Base-by-base conservation (phyloP, 306 rosid genomes). In the Cucurbita ficifolia region DNA sequence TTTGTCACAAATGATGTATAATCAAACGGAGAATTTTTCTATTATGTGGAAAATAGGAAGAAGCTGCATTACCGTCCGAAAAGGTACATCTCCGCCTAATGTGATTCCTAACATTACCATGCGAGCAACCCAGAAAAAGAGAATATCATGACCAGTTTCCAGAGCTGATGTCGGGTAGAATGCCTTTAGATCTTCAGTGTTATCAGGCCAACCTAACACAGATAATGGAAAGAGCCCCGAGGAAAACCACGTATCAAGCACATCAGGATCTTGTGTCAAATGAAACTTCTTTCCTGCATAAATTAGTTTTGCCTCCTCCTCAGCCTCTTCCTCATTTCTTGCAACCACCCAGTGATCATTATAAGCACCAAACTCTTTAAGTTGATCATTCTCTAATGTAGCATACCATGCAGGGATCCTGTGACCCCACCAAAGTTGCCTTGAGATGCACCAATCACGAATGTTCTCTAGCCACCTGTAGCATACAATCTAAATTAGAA, bases 381-480 rank as follows among this genome's bases (percentile, higher is more conserved):
- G 81, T 53, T 54, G 53, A 70, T 91, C 99, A 81, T 85, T 95
- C 74, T 91, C 92, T 72, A 84, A 73, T 12, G 86, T 75, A 58
- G 84, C 90, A 75, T 91, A 94, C 97, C 97, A 94, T 33, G 97
- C 97, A 81, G 99, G 99, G 75, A 91, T 79, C 35, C 85, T 91
- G 76, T 94, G 99, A 77, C 99, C 99, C 97, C 99, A 94, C 99
- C 99, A 94, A 14, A 94, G 91, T 82, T 94, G 96, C 79, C 97
- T 86, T 76, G 96, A 94, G 83, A 94, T 74, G 80, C 97, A 91
- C 97, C 99, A 94, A 81, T 94, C 99, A 48, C 86, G 95, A 53
- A 91, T 94, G 76, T 84, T 87, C 78, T 86, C 97, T 17, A 94
- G 96, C 97, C 99, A 94, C 85, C 99, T 94, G 85, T 63, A 77